Evolutionary conservation across 1,284 basidiomycete species (phyloP).

Genomic region (Lentinula novae-zelandiae): DNA sequence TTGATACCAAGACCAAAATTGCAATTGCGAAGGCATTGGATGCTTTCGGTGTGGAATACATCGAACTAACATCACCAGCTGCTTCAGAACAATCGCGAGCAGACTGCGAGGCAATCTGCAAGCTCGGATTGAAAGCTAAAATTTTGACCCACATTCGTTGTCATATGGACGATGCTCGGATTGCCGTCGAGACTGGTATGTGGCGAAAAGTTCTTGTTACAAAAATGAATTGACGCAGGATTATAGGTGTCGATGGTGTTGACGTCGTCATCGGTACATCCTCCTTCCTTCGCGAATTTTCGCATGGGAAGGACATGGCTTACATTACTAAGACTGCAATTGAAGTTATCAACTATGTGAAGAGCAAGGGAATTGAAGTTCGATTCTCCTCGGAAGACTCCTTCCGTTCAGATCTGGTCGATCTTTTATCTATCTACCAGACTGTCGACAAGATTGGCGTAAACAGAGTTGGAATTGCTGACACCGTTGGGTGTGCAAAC

Average conservation of each 20-base stretch:
- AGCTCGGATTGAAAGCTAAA: constrained; percentile 96
- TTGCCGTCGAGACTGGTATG: constrained; percentile 96
- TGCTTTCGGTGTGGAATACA: constrained; percentile 99
- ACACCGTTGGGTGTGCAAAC: constrained; percentile 99
- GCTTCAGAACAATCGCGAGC: constrained; percentile 94
- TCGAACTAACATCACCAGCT: constrained; percentile 97
- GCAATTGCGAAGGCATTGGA: constrained; percentile 97
- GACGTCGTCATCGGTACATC: constrained; percentile 99
- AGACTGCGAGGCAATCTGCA: constrained; percentile 99
- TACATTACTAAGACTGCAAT: constrained; percentile 99
- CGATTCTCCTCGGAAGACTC: constrained; percentile 99
- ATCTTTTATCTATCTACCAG: constrained; percentile 98
- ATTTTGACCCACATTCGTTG: constrained; percentile 99
- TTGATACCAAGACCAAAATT: constrained; percentile 99
- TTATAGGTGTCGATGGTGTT: constrained; percentile 91
- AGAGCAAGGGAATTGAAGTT: constrained; percentile 99
- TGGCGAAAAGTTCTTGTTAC: constrained; percentile 10
- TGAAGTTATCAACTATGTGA: constrained; percentile 99
- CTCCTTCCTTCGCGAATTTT: constrained; percentile 98
- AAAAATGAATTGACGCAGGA: not conserved
- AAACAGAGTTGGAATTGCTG: constrained; percentile 98
- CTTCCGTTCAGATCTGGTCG: constrained; percentile 99
- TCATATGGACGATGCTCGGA: constrained; percentile 99
- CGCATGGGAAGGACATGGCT: constrained; percentile 99
- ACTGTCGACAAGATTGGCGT: constrained; percentile 99